Percentiles rank a stretch among this genome's conserved stretches.
Conservation (phyloP, 345 rosid genomes). For the Rhizophora apiculata region DNA sequence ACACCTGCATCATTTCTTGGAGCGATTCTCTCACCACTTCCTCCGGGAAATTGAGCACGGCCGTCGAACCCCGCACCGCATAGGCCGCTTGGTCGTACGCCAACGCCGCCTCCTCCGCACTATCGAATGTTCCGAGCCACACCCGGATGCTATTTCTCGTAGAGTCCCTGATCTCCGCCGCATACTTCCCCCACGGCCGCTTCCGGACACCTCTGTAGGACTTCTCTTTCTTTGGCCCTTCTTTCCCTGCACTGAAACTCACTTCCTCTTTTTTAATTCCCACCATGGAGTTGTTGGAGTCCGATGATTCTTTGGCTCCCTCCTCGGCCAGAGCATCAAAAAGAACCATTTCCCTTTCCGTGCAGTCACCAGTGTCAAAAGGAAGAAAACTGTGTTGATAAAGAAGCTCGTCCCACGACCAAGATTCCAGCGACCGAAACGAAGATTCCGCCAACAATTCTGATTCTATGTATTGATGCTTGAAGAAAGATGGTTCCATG, state of each 20-base stretch:
- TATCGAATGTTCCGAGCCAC: constrained; percentile 13
- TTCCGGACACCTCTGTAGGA: background rate
- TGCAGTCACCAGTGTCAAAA: constrained; percentile 39
- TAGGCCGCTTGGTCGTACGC: constrained; percentile 13
- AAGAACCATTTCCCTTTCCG: constrained; percentile 42
- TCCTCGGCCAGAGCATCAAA: constrained; percentile 30
- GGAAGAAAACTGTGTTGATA: constrained; percentile 30
- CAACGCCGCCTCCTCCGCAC: constrained; percentile 1
- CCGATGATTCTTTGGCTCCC: constrained; percentile 36
- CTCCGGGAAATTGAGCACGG: constrained; percentile 13
- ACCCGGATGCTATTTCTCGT: constrained; percentile 7
- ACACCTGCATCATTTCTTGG: background rate
- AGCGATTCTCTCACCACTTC: constrained; percentile 13
- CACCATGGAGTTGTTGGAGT: constrained; percentile 15
- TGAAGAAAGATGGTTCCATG: constrained; percentile 37
- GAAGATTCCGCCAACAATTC: constrained; percentile 36
- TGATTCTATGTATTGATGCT: constrained; percentile 9
- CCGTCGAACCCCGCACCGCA: constrained; percentile 1
- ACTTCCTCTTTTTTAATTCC: background rate
- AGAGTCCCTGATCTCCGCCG: background rate
- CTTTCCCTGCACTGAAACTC: background rate
- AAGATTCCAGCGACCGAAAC: constrained; percentile 40
- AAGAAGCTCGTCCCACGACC: constrained; percentile 40
- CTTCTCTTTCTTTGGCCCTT: background rate
- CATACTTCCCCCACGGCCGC: background rate